A percentile compares a stretch with the other conserved stretches of the same genome.
phyloP scores from a whole-genome alignment of 2,329 filamentous ascomycete species.

The Grosmannia huntii region DNA sequence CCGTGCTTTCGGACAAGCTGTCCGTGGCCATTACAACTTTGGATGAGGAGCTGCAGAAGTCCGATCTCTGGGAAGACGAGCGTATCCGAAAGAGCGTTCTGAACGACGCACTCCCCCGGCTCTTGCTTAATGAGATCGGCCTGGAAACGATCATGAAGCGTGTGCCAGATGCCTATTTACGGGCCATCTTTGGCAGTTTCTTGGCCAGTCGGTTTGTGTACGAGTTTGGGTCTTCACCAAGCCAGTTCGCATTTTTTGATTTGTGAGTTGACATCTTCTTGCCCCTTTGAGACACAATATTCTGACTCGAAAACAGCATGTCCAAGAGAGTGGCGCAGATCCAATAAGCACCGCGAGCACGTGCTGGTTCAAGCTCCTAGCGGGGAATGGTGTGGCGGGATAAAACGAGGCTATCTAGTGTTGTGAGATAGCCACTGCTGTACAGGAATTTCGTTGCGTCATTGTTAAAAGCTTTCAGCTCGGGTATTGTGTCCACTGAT shows the following conservation, averaged over 20 bases:
- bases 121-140: slow-evolving; percentile 80
- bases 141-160: slow-evolving; percentile 75
- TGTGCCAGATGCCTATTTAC: slow-evolving; percentile 83
- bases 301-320: slow-evolving; percentile 36
- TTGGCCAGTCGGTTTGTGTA: slow-evolving; percentile 94
- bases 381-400: background rate
- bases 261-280: slow-evolving; percentile 53
- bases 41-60: slow-evolving; percentile 90
- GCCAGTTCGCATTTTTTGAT: slow-evolving; percentile 96
- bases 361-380: too few relatives aligned
- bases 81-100: slow-evolving; percentile 67
- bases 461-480: too few relatives aligned
- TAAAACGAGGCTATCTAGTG: too few relatives aligned
- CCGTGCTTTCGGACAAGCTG: slow-evolving; percentile 81
- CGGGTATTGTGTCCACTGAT: too few relatives aligned
- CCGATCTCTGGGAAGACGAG: slow-evolving; percentile 79
- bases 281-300: background rate
- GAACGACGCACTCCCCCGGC: slow-evolving; percentile 69
- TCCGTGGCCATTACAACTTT: slow-evolving; percentile 90
- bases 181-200: slow-evolving; percentile 92
- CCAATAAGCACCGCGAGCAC: background rate
- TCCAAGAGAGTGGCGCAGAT: slow-evolving; percentile 48
- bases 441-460: too few relatives aligned
- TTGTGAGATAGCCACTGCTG: too few relatives aligned
- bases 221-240: slow-evolving; percentile 81